Conservation (phyloP, 768 basidiomycete species). For the Pleurotus sapidus region DNA sequence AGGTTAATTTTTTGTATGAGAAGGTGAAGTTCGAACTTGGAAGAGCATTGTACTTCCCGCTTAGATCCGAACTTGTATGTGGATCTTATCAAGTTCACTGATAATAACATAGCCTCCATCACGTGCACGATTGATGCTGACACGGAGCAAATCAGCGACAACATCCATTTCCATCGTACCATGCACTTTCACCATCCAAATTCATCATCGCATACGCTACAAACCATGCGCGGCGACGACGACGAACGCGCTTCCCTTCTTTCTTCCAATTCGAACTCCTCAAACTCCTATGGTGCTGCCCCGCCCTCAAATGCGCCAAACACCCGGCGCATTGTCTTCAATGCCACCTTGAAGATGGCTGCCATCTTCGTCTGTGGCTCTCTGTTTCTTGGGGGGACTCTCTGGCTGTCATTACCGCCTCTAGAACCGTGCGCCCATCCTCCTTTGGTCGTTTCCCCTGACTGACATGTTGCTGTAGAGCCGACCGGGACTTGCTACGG, state of each 20-base stretch:
- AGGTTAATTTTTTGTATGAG: too few relatives aligned
- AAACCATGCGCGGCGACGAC: conserved; percentile 42
- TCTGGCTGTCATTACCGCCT: conserved; percentile 81
- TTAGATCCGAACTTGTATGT: too few relatives aligned
- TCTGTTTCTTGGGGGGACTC: conserved; percentile 64
- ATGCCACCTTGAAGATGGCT: conserved; percentile 83
- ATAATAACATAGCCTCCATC: too few relatives aligned
- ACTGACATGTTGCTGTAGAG: conserved; percentile 36
- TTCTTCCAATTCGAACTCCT: conserved; percentile 30
- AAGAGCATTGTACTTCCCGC: too few relatives aligned
- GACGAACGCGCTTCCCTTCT: conserved; percentile 41
- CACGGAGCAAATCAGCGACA: too few relatives aligned
- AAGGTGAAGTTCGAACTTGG: too few relatives aligned
- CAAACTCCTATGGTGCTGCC: conserved; percentile 47
- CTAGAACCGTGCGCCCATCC: conserved; percentile 63
- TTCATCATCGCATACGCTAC: conserved; percentile 58
- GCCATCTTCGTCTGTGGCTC: conserved; percentile 72
- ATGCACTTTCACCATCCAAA: conserved; percentile 15
- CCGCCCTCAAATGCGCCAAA: conserved; percentile 38
- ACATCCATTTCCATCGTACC: neutral
- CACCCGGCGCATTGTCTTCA: conserved; percentile 61
- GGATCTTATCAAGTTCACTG: too few relatives aligned
- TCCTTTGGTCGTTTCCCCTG: neutral
- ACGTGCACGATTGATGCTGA: too few relatives aligned
- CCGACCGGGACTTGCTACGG: conserved; percentile 71